phyloP scores from a whole-genome alignment of 2,329 filamentous ascomycete species.

The Daldinia sp. region DNA sequence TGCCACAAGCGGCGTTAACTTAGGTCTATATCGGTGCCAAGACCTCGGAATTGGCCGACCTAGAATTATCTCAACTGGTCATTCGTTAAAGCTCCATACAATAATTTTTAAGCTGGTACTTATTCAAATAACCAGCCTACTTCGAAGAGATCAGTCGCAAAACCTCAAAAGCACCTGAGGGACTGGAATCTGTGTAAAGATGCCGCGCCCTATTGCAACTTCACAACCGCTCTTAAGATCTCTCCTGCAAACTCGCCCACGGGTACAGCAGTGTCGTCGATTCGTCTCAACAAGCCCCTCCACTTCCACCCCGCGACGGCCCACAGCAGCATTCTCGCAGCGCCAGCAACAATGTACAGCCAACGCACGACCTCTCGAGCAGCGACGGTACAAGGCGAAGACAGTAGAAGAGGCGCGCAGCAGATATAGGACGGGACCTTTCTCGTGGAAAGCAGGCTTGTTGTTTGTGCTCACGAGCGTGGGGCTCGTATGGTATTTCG shows the following conservation, averaged over 20 bases:
- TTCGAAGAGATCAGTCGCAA: slow-evolving; percentile 7
- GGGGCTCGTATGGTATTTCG: slow-evolving; percentile 89
- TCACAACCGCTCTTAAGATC: slow-evolving; percentile 45
- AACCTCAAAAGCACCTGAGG: not conserved
- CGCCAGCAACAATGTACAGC: slow-evolving; percentile 2
- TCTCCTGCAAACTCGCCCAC: slow-evolving; percentile 31
- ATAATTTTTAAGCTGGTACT: slow-evolving; percentile 28
- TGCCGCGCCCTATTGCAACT: slow-evolving; percentile 44
- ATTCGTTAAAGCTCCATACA: slow-evolving; percentile 32
- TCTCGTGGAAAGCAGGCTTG: slow-evolving; percentile 90
- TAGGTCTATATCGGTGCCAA: not conserved
- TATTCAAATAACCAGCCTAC: slow-evolving; percentile 3
- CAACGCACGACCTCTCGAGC: slow-evolving; percentile 40
- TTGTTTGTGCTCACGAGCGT: slow-evolving; percentile 85
- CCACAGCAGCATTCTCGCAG: slow-evolving; percentile 16
- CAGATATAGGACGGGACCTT: slow-evolving; percentile 74
- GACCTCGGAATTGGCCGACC: slow-evolving; percentile 25
- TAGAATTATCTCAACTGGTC: slow-evolving; percentile 14
- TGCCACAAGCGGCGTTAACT: slow-evolving; percentile 38
- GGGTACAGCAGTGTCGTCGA: slow-evolving; percentile 40
- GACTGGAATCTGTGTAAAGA: slow-evolving; percentile 20
- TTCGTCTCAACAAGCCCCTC: slow-evolving; percentile 41
- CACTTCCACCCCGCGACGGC: slow-evolving; percentile 20
- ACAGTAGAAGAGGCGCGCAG: slow-evolving; percentile 71
- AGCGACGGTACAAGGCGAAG: slow-evolving; percentile 60